A percentile compares a stretch with the other conserved stretches of the same genome.
Conservation (phyloP, 345 rosid species). For the Pistacia vera region DNA sequence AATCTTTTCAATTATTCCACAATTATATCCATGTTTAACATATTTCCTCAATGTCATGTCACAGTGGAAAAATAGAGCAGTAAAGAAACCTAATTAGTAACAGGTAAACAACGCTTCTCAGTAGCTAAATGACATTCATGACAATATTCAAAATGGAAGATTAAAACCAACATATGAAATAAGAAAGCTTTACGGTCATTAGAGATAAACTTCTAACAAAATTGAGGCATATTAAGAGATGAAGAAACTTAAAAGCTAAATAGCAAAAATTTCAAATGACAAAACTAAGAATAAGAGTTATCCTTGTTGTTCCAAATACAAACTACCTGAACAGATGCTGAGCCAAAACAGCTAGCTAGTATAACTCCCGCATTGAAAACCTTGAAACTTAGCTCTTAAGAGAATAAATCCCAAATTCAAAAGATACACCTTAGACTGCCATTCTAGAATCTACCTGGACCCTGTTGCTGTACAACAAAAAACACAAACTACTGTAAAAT, state of each 20-base stretch:
- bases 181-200: not conserved
- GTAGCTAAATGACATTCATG: no score
- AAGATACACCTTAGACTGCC: not conserved
- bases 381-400: not conserved
- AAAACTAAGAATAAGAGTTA: not conserved
- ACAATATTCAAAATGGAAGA: no score
- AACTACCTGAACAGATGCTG: conserved; percentile 4
- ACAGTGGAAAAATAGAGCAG: no score
- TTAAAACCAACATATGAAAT: not conserved
- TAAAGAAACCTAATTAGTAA: no score
- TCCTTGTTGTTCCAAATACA: not conserved
- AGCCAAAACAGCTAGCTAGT: not conserved
- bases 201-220: not conserved
- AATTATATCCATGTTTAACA: no score
- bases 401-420: not conserved
- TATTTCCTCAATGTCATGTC: no score
- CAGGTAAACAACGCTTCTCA: no score
- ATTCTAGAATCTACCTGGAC: not conserved
- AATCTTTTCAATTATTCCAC: no score
- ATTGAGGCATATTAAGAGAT: not conserved
- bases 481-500: not conserved
- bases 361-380: not conserved
- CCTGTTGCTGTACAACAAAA: not conserved
- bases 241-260: not conserved
- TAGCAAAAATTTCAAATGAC: not conserved